Conservation (phyloP, 192 early-diverging fungal species). For the Backusella sp. region DNA sequence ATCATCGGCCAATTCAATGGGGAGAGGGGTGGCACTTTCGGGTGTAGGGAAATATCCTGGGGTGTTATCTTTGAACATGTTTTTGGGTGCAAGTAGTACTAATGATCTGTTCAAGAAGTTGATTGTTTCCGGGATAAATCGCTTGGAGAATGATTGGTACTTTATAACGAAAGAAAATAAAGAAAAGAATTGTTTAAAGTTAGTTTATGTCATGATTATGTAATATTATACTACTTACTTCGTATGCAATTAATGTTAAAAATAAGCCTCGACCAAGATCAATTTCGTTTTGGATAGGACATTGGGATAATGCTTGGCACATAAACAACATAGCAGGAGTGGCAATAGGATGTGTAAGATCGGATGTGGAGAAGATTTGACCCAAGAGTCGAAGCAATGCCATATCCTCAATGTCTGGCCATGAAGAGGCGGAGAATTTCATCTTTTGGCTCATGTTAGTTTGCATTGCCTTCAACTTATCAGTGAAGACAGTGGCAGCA, state of each 20-base stretch:
- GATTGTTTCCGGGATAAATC: constrained; percentile 71
- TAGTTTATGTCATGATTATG: too few species aligned
- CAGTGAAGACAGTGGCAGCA: constrained; percentile 55
- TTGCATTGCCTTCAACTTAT: constrained; percentile 55
- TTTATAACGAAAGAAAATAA: constrained; percentile 19
- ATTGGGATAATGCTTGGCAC: constrained; percentile 72
- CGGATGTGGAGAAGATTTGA: constrained; percentile 89
- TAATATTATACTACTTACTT: constrained; percentile 40
- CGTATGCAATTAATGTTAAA: constrained; percentile 68
- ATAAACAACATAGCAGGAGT: constrained; percentile 86
- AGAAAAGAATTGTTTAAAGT: constrained; percentile 10
- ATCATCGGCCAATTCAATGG: constrained; percentile 29
- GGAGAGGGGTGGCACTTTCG: constrained; percentile 25
- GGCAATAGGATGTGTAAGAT: constrained; percentile 82
- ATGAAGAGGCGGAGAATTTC: constrained; percentile 28
- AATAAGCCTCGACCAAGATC: constrained; percentile 76
- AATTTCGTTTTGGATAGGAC: constrained; percentile 49
- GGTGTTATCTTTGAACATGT: constrained; percentile 27
- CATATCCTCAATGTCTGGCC: constrained; percentile 58
- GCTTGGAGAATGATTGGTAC: constrained; percentile 67
- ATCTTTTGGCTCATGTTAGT: constrained; percentile 29
- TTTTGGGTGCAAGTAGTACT: constrained; percentile 44
- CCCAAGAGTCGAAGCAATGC: constrained; percentile 67
- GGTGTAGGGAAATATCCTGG: constrained; percentile 48
- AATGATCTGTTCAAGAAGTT: constrained; percentile 58